Conservation (phyloP, 1,284 basidiomycete genomes). For the Paramarasmius palmivorus region DNA sequence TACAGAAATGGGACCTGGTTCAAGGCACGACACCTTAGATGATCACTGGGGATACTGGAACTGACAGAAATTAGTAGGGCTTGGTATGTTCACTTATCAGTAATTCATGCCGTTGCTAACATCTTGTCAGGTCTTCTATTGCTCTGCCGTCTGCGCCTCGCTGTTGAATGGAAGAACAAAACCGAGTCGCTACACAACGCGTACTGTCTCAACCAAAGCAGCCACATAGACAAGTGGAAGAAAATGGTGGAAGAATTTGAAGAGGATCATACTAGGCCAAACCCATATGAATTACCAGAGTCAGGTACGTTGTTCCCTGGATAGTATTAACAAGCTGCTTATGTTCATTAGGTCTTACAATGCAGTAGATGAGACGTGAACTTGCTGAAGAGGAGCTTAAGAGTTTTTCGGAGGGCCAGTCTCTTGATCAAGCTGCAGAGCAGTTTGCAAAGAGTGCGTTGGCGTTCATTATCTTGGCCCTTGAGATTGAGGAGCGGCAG, state of each 20-base stretch:
- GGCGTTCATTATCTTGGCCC: constrained; percentile 12
- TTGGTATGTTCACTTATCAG: background rate
- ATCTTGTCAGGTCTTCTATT: background rate
- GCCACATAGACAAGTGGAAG: too few species aligned
- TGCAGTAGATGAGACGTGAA: constrained; percentile 14
- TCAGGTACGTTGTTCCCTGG: constrained; percentile 3
- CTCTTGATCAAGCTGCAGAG: background rate
- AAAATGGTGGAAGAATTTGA: too few species aligned
- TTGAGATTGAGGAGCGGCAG: constrained; percentile 20
- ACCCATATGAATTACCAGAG: background rate
- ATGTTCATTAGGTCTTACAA: constrained; percentile 9
- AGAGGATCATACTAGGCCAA: too few species aligned
- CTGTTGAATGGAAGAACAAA: background rate
- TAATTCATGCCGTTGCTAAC: background rate
- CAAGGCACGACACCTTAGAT: constrained; percentile 25
- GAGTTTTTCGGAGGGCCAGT: background rate
- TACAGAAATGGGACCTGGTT: constrained; percentile 27
- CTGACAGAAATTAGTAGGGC: constrained; percentile 23
- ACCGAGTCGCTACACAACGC: too few species aligned
- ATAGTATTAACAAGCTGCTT: background rate
- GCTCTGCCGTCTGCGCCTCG: background rate
- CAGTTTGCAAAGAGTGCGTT: background rate
- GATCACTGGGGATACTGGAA: constrained; percentile 30
- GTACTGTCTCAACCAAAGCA: too few species aligned
- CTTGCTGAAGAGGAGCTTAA: constrained; percentile 16